Evolutionary conservation across 2,329 filamentous ascomycete species (phyloP), one percentile per base, ranked within the genome.

Genomic region (Monosporascus sp.): DNA sequence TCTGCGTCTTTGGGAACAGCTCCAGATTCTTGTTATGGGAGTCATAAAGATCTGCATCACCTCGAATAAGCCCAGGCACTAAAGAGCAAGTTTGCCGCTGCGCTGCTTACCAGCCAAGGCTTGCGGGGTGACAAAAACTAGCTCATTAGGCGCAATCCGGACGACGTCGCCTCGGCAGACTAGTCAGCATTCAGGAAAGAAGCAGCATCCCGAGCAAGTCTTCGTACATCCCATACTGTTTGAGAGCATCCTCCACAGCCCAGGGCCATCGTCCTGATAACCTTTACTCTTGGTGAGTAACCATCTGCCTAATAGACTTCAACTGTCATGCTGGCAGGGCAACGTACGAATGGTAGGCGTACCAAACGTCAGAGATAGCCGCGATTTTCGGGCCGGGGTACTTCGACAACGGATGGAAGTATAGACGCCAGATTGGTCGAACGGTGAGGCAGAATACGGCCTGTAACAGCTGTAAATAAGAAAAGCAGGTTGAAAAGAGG

Each of bases 351-450:
- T 79, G 72, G 11, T 69, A 68, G 0, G 74, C 78, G 40, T 78
- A 71, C 78, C 78, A 81, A 27, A 72, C 51, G 51, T 69, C 77
- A 8, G 78, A 77, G 1, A 79, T 9, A 3, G 75, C 76, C 0
- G 77, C 43, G 26, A 46, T 14, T 26, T 27, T 46, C 16, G 43
- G 24, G 20, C 43, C 79, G 0, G 61, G 61, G 9, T 62, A 55
- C 37, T 58, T 61, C 2, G 61, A 56, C 17, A 63, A 45, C 8
- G 61, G 60, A n/a, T 63, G 61, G 19, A 63, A 46, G 43, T 46
- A 31, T 31, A 46, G 9, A 5, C 24, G 43, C 43, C 43, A 46
- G 9, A 46, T 31, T 6, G 20, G 31, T 46, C 43, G 5, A 26
- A 46, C 17, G 24, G 43, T n/a, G 11, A 46, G n/a, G 6, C n/a